Evolutionary conservation across 2,329 filamentous ascomycete species (phyloP), one percentile per base, ranked within the genome.

Genomic region (Venturia pyrina): DNA sequence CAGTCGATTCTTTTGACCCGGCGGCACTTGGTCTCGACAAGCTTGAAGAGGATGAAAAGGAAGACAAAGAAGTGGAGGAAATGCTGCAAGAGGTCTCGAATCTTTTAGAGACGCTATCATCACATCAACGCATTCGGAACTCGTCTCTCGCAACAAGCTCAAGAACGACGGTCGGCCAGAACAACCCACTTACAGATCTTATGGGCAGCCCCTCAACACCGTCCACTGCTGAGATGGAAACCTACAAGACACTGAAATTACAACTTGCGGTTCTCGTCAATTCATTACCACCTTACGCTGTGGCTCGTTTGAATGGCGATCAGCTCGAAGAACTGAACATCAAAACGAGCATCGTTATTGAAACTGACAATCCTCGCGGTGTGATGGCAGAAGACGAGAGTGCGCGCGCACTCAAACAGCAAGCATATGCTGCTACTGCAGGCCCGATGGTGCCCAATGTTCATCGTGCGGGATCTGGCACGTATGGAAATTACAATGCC

Each of bases 261-360:
- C 90, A 93, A 72, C 79, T 96, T 24, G 80, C 85, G 0, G 79
- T 92, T 40, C 85, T 96, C 68, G 84, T 96, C 67, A 83, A 88
- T 69, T 86, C 84, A 48, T 78, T 96, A 13, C 92, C 92, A 1
- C 92, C 92, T 1, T 95, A 91, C 73, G 90, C 89, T 1, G 89
- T 96, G 32, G 88, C 92, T 6, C 93, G 95, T 72, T 80, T 96
- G 68, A 88, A 96, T 71, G 91, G 91, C 11, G 89, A 96, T 73
- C 89, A 92, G 74, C 78, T 96, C n/a, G 88, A 88, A 40, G 89
- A 92, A 66, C 80, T 96, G 61, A 88, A 90, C 68, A 89, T 96
- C 73, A 93, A 88, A 77, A 90, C 87, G 59, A 91, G 87, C 73
- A 83, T 96, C 24, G 78, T 91, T 67, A 80, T 96, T 60, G 85